Conservation (phyloP, 1,284 basidiomycete species). For the Tilletia walkeri region DNA sequence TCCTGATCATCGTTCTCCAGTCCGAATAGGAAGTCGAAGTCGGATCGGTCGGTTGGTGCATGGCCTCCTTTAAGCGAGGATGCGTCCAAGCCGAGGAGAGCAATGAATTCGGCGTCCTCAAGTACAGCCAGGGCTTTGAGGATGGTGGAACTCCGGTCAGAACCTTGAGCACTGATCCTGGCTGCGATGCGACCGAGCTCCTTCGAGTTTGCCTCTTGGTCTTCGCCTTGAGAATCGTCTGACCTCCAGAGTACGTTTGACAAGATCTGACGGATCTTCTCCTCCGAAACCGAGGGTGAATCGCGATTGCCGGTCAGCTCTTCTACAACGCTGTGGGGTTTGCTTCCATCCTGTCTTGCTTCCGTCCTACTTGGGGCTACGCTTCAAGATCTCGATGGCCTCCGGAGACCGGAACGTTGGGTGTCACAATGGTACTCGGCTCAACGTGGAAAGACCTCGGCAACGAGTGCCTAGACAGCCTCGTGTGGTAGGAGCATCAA, state of each 20-base stretch:
- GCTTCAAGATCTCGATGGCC: conserved; percentile 57
- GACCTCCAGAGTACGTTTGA: too few relatives aligned
- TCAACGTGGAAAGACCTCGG: conserved; percentile 71
- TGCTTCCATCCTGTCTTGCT: too few relatives aligned
- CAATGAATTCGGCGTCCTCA: conserved; percentile 63
- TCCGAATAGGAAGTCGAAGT: too few relatives aligned
- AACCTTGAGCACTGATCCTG: background rate
- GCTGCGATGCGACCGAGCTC: background rate
- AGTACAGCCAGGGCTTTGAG: conserved; percentile 29
- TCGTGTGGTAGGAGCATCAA: conserved; percentile 72
- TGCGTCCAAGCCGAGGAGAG: conserved; percentile 62
- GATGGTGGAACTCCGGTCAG: too few relatives aligned
- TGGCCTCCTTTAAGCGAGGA: conserved; percentile 90
- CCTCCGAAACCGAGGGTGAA: too few relatives aligned
- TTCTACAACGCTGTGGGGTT: too few relatives aligned
- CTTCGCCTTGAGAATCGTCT: too few relatives aligned
- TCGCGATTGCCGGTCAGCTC: too few relatives aligned
- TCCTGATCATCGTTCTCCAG: too few relatives aligned
- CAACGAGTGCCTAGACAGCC: conserved; percentile 66
- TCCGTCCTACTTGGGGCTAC: conserved; percentile 54
- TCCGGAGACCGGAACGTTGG: conserved; percentile 71
- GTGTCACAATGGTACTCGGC: conserved; percentile 68
- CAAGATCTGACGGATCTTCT: too few relatives aligned
- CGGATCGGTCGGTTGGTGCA: conserved; percentile 52
- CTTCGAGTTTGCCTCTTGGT: too few relatives aligned